These are phyloP conservation scores for Ogataea saltuana DNA, from an alignment of 805 yeast genomes.

Conservation along the genomic window DNA sequence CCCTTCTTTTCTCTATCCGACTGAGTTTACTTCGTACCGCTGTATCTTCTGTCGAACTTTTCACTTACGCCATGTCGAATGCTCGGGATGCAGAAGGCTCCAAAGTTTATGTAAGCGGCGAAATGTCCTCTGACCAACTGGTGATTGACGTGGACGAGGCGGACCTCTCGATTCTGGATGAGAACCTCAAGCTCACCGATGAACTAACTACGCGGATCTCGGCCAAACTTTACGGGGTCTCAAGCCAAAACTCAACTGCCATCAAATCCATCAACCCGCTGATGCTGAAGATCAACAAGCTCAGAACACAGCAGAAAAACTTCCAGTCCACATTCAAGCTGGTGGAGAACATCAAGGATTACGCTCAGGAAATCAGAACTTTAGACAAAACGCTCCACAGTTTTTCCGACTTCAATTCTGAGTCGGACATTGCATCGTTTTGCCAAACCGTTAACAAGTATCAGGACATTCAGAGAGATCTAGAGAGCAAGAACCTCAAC, in stretches of 20 bases:
- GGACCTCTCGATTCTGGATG: slow-evolving; percentile 79
- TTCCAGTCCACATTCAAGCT: slow-evolving; percentile 54
- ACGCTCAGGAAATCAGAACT: slow-evolving; percentile 39
- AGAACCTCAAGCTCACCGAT: slow-evolving; percentile 61
- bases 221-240: slow-evolving; percentile 53
- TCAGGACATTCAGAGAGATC: slow-evolving; percentile 30
- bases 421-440: slow-evolving; percentile 44
- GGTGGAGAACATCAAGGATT: slow-evolving; percentile 47
- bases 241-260: slow-evolving; percentile 54
- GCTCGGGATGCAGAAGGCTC: too few species aligned
- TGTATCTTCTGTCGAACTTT: too few species aligned
- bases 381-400: slow-evolving; percentile 39
- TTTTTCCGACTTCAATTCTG: slow-evolving; percentile 32
- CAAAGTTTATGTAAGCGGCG: too few species aligned
- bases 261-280: slow-evolving; percentile 71
- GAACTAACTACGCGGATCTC: slow-evolving; percentile 56
- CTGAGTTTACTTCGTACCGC: too few species aligned
- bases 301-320: slow-evolving; percentile 56
- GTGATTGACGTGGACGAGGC: slow-evolving; percentile 70
- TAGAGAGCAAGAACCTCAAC: slow-evolving; percentile 32
- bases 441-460: slow-evolving; percentile 37
- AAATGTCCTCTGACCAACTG: too few species aligned
- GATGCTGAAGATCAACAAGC: slow-evolving; percentile 56
- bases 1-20: too few species aligned
- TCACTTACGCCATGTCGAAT: too few species aligned